A percentile compares a stretch with the other conserved stretches of the same genome.
phyloP scores from a whole-genome alignment of 495 filamentous ascomycete species.

The Tuber umbilicatum region DNA sequence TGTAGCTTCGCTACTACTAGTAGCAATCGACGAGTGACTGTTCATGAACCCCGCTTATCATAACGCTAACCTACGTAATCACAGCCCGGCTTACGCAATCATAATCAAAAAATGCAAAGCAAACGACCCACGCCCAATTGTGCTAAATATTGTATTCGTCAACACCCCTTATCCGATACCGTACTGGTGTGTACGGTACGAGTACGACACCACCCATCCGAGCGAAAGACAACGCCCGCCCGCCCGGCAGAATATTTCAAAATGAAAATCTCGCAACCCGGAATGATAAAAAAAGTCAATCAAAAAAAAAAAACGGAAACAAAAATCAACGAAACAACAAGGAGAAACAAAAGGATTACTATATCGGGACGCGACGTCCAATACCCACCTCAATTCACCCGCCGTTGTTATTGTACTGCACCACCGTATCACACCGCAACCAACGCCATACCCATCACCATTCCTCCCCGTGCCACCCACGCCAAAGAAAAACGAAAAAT shows the following conservation, averaged over 20 bases:
- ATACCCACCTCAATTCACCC: not conserved
- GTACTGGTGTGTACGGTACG: too few relatives aligned
- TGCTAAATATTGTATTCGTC: not conserved
- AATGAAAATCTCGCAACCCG: not conserved
- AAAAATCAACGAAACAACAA: not conserved
- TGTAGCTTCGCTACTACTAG: not conserved
- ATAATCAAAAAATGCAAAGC: not conserved
- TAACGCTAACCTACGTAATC: not conserved
- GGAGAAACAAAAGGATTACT: not conserved
- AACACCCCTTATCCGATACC: not conserved
- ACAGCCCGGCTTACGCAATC: not conserved
- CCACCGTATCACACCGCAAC: not conserved
- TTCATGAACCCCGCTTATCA: not conserved
- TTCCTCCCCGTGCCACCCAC: not conserved
- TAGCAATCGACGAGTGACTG: not conserved
- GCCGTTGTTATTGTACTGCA: too few relatives aligned
- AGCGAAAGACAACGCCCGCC: not conserved
- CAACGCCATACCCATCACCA: not conserved
- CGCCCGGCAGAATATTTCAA: not conserved
- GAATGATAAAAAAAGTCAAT: conserved; percentile 1
- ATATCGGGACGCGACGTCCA: not conserved
- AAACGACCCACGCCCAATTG: not conserved
- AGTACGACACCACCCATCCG: not conserved
- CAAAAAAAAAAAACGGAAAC: conserved; percentile 1
- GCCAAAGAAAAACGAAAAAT: not conserved